A percentile compares a stretch with the other conserved stretches of the same genome.
These are phyloP conservation scores for Coriolopsis trogii DNA, from an alignment of 1,284 basidiomycete genomes.

Conservation along the genomic window DNA sequence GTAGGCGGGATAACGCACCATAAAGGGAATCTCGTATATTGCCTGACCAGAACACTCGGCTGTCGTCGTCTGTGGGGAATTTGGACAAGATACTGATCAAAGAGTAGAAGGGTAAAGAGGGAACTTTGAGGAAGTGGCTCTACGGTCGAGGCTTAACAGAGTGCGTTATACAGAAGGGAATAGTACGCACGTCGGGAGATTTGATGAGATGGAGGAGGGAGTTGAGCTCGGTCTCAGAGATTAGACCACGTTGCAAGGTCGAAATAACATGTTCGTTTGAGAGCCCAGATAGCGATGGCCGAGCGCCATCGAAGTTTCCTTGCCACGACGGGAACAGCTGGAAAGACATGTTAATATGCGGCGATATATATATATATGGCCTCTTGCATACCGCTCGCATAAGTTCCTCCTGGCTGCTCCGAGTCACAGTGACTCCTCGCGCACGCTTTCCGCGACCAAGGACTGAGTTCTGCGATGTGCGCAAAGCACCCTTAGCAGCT, in stretches of 20 bases:
- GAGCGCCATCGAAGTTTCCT: constrained; percentile 69
- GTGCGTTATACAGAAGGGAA: constrained; percentile 4
- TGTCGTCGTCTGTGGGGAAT: constrained; percentile 73
- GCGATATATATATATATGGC: too few species aligned
- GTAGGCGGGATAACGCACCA: constrained; percentile 44
- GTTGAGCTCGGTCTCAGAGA: constrained; percentile 66
- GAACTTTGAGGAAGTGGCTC: constrained; percentile 84
- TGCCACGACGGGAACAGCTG: constrained; percentile 82
- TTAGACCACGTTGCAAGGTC: constrained; percentile 61
- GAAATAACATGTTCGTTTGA: constrained; percentile 55
- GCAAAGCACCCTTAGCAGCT: constrained; percentile 64
- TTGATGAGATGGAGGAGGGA: constrained; percentile 68
- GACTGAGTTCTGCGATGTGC: constrained; percentile 65
- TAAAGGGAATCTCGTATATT: constrained; percentile 63
- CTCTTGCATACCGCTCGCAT: constrained; percentile 65
- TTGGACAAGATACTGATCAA: constrained; percentile 73
- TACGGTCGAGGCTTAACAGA: constrained; percentile 31
- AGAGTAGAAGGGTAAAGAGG: constrained; percentile 76
- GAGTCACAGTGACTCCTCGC: constrained; percentile 78
- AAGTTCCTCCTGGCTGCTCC: constrained; percentile 75
- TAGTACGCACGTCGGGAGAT: constrained; percentile 66
- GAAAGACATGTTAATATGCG: not conserved
- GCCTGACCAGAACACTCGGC: constrained; percentile 69
- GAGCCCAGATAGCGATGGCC: constrained; percentile 65
- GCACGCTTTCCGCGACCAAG: constrained; percentile 75